A percentile compares a stretch with the other conserved stretches of the same genome.
These are phyloP conservation scores for Sclerotinia minor DNA, from an alignment of 2,329 filamentous ascomycete species.

Conservation along the genomic window DNA sequence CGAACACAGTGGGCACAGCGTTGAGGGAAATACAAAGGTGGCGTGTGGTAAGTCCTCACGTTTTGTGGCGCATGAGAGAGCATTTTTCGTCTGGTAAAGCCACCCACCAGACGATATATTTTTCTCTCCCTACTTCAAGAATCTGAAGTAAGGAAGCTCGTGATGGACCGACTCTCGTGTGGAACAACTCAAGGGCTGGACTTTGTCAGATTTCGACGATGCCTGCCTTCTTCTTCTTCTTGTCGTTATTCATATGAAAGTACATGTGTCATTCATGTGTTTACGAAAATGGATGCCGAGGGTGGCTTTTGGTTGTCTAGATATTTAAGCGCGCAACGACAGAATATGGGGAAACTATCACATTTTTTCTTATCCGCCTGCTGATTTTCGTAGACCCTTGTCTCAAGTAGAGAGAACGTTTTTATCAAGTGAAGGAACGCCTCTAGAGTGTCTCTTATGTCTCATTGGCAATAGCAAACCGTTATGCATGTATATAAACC, in stretches of 20 bases:
- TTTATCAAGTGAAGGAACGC: background rate
- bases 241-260: background rate
- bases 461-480: background rate
- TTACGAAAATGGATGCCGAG: background rate
- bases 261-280: background rate
- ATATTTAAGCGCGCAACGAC: conserved; percentile 5
- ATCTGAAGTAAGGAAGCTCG: background rate
- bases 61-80: background rate
- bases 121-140: background rate
- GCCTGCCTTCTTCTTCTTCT: too few relatives aligned
- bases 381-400: background rate
- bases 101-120: background rate
- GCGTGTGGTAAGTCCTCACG: conserved; percentile 8
- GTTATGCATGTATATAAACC: background rate
- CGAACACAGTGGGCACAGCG: background rate
- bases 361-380: conserved; percentile 3
- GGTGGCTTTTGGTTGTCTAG: conserved; percentile 13
- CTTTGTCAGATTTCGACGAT: background rate
- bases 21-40: background rate
- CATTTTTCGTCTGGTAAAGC: background rate
- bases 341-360: background rate
- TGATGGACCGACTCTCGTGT: background rate
- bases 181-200: conserved; percentile 4
- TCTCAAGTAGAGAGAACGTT: conserved; percentile 12
- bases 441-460: background rate